Evolutionary conservation across 306 rosid species (phyloP).

Genomic region (Sicyos baderoa): DNA sequence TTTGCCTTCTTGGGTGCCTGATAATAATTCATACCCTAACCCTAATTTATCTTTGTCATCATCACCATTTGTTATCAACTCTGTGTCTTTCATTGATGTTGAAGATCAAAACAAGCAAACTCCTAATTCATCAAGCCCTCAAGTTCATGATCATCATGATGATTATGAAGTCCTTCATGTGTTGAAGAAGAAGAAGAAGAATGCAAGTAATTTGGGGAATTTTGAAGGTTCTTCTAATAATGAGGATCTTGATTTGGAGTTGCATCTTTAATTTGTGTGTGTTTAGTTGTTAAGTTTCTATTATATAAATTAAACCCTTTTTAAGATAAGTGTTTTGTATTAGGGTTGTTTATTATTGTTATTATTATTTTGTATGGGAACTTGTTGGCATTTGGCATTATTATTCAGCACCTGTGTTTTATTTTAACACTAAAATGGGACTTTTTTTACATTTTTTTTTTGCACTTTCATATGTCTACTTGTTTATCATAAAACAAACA

Average conservation of each 20-base stretch:
- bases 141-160: slow-evolving; percentile 14
- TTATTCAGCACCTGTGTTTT: slow-evolving; percentile 8
- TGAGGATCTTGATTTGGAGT: slow-evolving; percentile 74
- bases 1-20: slow-evolving; percentile 14
- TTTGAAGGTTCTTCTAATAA: slow-evolving; percentile 30
- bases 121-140: not conserved
- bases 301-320: not conserved
- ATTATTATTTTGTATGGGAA: not conserved
- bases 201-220: slow-evolving; percentile 17
- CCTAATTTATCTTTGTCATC: slow-evolving; percentile 26
- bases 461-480: not conserved
- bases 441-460: not conserved
- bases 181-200: slow-evolving; percentile 30
- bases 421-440: slow-evolving; percentile 7
- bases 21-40: slow-evolving; percentile 26
- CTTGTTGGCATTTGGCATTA: slow-evolving; percentile 6
- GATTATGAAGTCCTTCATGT: slow-evolving; percentile 7
- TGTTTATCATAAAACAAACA: slow-evolving; percentile 10
- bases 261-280: slow-evolving; percentile 41
- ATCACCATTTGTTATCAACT: slow-evolving; percentile 10
- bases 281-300: slow-evolving; percentile 2
- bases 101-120: slow-evolving; percentile 29
- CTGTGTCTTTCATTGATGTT: slow-evolving; percentile 19
- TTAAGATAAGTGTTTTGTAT: not conserved
- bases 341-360: not conserved